Conservation (phyloP, 202 grass and related monocot species). For the Digitaria exilis region DNA sequence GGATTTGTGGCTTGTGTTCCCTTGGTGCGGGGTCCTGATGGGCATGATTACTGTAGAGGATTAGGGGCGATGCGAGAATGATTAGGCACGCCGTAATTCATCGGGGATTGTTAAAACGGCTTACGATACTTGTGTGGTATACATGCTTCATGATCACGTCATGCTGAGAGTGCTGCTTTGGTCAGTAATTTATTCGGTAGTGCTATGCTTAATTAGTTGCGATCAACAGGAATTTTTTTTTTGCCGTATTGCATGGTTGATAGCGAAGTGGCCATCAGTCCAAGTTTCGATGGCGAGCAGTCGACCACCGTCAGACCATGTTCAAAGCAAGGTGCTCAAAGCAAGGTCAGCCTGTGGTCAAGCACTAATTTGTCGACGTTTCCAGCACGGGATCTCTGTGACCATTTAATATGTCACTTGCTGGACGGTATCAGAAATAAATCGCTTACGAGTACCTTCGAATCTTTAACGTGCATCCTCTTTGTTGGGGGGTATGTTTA, state of each 20-base stretch:
- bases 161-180: constrained; percentile 36
- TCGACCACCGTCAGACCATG: constrained; percentile 18
- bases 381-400: constrained; percentile 1
- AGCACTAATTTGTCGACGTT: constrained; percentile 10
- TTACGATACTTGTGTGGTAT: background rate
- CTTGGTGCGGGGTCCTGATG: constrained; percentile 30
- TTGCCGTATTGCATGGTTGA: background rate
- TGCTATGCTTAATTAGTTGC: background rate
- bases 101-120: too few species aligned
- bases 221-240: background rate
- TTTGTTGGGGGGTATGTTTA: background rate
- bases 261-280: background rate
- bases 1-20: background rate
- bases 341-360: constrained; percentile 13
- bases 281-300: background rate
- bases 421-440: background rate
- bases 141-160: constrained; percentile 53
- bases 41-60: constrained; percentile 43
- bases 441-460: constrained; percentile 34
- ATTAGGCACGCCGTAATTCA: constrained; percentile 3
- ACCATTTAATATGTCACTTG: background rate
- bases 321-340: too few species aligned
- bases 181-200: background rate
- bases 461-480: background rate
- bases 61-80: constrained; percentile 12